Conservation (phyloP, 768 basidiomycete species). For the Boletus subparvulus region DNA sequence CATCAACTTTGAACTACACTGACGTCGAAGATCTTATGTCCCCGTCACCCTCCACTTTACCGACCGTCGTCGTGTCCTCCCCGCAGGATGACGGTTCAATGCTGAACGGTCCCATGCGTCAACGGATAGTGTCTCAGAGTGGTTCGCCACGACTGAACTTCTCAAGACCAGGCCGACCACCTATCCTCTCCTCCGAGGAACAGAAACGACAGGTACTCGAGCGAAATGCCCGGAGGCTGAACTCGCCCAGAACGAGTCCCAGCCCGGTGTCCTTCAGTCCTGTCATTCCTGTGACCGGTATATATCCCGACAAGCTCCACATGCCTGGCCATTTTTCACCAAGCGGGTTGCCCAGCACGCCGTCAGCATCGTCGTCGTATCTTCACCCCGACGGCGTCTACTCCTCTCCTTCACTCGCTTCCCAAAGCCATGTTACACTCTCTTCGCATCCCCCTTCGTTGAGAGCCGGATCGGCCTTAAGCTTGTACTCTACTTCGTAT, state of each 20-base stretch:
- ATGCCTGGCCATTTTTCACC: background rate
- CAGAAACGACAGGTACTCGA: constrained; percentile 50
- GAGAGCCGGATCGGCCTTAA: constrained; percentile 39
- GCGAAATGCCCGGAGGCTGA: constrained; percentile 50
- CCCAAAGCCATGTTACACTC: constrained; percentile 16
- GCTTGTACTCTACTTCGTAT: constrained; percentile 57
- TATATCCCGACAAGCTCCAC: constrained; percentile 6
- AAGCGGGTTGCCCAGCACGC: background rate
- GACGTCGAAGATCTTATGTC: constrained; percentile 17
- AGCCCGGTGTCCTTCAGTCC: constrained; percentile 8
- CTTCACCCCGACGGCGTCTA: constrained; percentile 19
- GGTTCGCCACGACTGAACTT: constrained; percentile 50
- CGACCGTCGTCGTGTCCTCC: constrained; percentile 56
- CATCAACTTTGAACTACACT: constrained; percentile 1
- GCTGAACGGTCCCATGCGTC: constrained; percentile 32
- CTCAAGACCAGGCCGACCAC: constrained; percentile 59
- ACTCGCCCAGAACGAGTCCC: constrained; percentile 29
- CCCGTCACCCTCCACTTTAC: constrained; percentile 34
- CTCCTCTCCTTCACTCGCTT: constrained; percentile 15
- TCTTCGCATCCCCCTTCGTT: constrained; percentile 37
- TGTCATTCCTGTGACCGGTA: constrained; percentile 24
- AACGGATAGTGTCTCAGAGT: constrained; percentile 39
- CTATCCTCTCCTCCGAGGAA: constrained; percentile 38
- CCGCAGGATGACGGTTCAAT: constrained; percentile 30
- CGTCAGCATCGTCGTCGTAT: constrained; percentile 7